Conservation (phyloP, 2,329 filamentous ascomycete genomes). For the Thielaviopsis punctulata region DNA sequence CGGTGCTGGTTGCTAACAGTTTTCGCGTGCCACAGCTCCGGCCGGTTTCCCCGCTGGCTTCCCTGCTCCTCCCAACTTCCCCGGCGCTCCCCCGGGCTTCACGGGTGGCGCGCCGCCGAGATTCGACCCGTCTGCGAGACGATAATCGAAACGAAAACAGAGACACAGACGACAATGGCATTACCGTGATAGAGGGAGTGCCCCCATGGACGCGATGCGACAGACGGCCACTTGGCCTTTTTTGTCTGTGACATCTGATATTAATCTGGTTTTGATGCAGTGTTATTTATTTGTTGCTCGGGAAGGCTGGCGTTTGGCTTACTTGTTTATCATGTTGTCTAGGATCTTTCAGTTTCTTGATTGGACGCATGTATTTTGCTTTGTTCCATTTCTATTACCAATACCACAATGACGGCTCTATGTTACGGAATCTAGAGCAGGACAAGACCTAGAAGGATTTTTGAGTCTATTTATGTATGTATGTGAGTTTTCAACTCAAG, state of each 20-base stretch:
- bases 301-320: conserved; percentile 13
- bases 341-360: conserved; percentile 1
- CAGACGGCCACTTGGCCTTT: neutral
- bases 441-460: neutral
- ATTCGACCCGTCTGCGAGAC: conserved; percentile 56
- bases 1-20: neutral
- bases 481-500: neutral
- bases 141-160: conserved; percentile 23
- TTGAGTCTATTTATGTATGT: neutral
- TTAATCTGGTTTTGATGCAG: conserved; percentile 10
- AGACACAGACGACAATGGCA: neutral
- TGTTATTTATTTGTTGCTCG: conserved; percentile 12
- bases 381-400: conserved; percentile 6
- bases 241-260: neutral
- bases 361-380: conserved; percentile 7
- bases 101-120: conserved; percentile 44
- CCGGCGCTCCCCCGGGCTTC: conserved; percentile 35
- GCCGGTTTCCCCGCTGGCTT: conserved; percentile 34
- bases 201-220: neutral
- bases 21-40: conserved; percentile 18
- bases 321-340: conserved; percentile 10
- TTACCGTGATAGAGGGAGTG: neutral
- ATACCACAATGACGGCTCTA: conserved; percentile 10
- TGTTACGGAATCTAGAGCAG: conserved; percentile 1
- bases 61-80: conserved; percentile 28